These are phyloP conservation scores for Paradendryphiella salina DNA, from an alignment of 2,329 filamentous ascomycete species.

Conservation along the genomic window DNA sequence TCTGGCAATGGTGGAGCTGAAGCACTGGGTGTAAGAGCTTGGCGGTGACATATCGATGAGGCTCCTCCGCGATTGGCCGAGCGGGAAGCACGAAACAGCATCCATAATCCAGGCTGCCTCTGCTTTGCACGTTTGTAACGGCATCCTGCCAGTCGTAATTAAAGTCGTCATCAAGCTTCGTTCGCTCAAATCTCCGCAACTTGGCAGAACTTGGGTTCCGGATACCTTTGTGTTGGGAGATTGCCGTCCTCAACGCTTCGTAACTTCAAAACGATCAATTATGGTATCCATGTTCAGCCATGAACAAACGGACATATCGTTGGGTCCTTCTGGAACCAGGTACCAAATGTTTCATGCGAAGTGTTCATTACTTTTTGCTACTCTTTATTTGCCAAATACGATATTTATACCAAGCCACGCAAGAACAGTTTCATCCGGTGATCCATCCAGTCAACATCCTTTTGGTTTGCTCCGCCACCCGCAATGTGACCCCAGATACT, in stretches of 20 bases:
- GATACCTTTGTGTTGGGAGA: not conserved
- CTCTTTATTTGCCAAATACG: not conserved
- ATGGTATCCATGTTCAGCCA: not conserved
- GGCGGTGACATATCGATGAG: conserved; percentile 39
- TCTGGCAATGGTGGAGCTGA: conserved; percentile 10
- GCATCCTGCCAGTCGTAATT: not conserved
- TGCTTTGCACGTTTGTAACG: not conserved
- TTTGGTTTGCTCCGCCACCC: conserved; percentile 44
- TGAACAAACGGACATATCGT: not conserved
- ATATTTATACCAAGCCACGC: not conserved
- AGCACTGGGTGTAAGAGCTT: conserved; percentile 25
- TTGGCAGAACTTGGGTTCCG: not conserved
- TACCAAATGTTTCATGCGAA: not conserved
- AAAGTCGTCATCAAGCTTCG: not conserved
- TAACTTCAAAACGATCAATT: not conserved
- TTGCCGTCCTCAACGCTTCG: not conserved
- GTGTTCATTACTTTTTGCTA: not conserved
- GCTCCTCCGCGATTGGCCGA: conserved; percentile 42
- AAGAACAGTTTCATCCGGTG: conserved; percentile 17
- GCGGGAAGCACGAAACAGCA: not conserved
- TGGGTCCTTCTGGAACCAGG: not conserved
- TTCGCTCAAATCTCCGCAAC: not conserved
- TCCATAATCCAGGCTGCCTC: not conserved
- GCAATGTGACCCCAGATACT: conserved; percentile 51
- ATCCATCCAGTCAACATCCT: conserved; percentile 36